Base-by-base conservation (phyloP, 768 basidiomycete species). In the Fomitopsis serialis region DNA sequence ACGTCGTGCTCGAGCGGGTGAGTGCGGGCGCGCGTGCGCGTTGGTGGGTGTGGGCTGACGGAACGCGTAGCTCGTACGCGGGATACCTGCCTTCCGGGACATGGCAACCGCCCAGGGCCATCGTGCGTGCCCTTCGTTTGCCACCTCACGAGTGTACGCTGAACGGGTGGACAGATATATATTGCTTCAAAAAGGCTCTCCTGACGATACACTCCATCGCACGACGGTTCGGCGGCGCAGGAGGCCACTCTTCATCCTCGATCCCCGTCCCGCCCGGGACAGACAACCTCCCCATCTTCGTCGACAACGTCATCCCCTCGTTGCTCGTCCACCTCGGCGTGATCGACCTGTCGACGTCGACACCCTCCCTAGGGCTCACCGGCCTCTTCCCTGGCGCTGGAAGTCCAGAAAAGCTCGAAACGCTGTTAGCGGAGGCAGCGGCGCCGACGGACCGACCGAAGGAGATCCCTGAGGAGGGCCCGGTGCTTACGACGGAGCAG, bases 141-240 rank as follows among this genome's bases (percentile, higher is more conserved):
- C 48, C 49, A 10, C 45, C n/a, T 54, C 45, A 51, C 42, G 23
- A 9, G n/a, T 25, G 0, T 1, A 8, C 35, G 6, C 25, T 22
- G 9, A 23, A 32, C 40, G 13, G 24, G 24, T 37, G 37, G 36
- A 25, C 59, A 92, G 89, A 81, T n/a, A 75, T 92, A 22, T 94
- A 91, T 69, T 82, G 89, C 63, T 91, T 92, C 78, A 93, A 92
- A 69, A 96, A 94, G 64, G 91, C 88, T 2, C 72, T 96, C 29
- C 91, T 92, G 68, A 78, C 94, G 48, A 73, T 92, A 48, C 81
- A 89, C 57, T 84, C 82, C 23, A 69, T 94, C 48, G 70, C 68
- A 23, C 66, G 85, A 42, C 83, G 89, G 43, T 93, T 93, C 71
- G 78, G 79, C 46, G 69, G 78, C 7, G 64, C 72, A 42, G 68